Conservation (phyloP, 345 rosid species). For the Euphorbia lathyris region DNA sequence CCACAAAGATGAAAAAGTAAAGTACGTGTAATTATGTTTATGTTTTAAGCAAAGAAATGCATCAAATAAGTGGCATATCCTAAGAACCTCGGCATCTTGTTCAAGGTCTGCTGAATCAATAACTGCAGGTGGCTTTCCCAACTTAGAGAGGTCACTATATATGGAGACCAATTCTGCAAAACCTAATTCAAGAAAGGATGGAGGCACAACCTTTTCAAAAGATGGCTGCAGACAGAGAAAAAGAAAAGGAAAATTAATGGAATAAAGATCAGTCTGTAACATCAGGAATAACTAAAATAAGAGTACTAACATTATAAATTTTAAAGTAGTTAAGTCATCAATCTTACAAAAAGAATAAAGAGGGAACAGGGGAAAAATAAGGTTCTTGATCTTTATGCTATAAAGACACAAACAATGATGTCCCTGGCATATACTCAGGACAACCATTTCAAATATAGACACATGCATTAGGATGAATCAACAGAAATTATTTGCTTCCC, state of each 20-base stretch:
- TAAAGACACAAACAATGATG: no score
- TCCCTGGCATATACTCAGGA: no score
- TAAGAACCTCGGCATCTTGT: conserved; percentile 71
- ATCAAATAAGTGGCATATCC: not conserved
- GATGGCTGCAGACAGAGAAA: conserved; percentile 52
- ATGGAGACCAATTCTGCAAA: conserved; percentile 63
- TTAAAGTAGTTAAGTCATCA: not conserved
- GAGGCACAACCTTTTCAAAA: conserved; percentile 57
- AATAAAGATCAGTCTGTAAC: not conserved
- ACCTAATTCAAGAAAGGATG: conserved; percentile 76
- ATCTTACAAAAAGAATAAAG: not conserved
- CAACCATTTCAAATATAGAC: not conserved
- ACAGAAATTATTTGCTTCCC: not conserved
- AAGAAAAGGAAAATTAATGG: conserved; percentile 7
- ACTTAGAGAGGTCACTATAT: conserved; percentile 61
- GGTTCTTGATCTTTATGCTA: conserved; percentile 3
- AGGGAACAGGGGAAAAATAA: not conserved
- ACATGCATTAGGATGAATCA: not conserved
- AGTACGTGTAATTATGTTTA: not conserved
- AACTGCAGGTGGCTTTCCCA: conserved; percentile 65
- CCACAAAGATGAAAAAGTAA: not conserved
- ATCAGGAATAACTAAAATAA: conserved; percentile 6
- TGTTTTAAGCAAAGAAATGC: not conserved
- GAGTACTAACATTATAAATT: not conserved
- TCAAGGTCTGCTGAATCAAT: conserved; percentile 72